Evolutionary conservation across 352 stramenopile genomes (phyloP).

Genomic region (Phytophthora citrophthora): DNA sequence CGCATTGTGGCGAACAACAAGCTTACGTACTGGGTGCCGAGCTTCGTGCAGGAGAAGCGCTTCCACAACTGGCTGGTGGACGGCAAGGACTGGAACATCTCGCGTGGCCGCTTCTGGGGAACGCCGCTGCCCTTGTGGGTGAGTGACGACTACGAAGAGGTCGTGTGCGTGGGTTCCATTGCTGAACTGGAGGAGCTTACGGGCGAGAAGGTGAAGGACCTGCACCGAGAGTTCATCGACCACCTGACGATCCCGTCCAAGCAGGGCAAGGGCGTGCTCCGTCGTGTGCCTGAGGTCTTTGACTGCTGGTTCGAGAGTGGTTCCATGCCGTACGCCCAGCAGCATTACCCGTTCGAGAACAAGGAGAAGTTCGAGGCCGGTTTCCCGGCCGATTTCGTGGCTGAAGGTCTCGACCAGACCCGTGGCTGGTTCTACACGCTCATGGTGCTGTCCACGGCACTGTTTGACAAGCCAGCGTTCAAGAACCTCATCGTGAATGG

Average conservation of each 20-base stretch:
- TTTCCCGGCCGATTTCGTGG: constrained; percentile 99
- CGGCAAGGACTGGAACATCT: constrained; percentile 99
- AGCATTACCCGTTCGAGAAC: constrained; percentile 99
- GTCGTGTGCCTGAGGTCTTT: constrained; percentile 94
- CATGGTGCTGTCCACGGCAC: constrained; percentile 98
- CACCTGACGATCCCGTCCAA: constrained; percentile 98
- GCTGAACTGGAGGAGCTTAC: constrained; percentile 96
- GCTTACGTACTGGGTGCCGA: constrained; percentile 83
- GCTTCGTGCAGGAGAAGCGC: constrained; percentile 97
- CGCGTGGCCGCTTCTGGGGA: constrained; percentile 98
- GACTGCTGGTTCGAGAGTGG: constrained; percentile 99
- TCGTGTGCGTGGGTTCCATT: constrained; percentile 97
- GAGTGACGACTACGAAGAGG: constrained; percentile 97
- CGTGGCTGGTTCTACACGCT: constrained; percentile 99
- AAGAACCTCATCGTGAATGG: constrained; percentile 99
- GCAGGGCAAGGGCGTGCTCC: constrained; percentile 85
- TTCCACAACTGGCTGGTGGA: constrained; percentile 99
- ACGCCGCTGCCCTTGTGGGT: constrained; percentile 99
- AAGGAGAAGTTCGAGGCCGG: constrained; percentile 96
- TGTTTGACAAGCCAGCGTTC: constrained; percentile 99
- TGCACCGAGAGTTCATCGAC: constrained; percentile 99
- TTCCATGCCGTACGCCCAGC: constrained; percentile 99
- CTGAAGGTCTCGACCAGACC: constrained; percentile 99
- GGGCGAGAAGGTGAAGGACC: constrained; percentile 92
- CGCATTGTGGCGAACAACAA: constrained; percentile 93